A percentile compares a stretch with the other conserved stretches of the same genome.
phyloP scores from a whole-genome alignment of 2,329 filamentous ascomycete genomes.

The Scleromitrula shiraiana region DNA sequence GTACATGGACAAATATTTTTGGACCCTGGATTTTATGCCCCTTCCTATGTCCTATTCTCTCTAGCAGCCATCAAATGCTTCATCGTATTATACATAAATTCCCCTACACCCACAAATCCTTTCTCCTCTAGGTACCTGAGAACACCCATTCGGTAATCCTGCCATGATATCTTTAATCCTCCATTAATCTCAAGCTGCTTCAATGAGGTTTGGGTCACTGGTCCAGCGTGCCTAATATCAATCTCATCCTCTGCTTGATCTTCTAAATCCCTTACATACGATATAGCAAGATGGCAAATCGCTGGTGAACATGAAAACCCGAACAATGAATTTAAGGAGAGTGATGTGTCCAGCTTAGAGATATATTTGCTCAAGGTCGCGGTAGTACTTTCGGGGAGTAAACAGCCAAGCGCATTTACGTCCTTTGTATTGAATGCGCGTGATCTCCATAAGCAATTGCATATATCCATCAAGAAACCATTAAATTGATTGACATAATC shows the following conservation, averaged over 20 bases:
- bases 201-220: conserved; percentile 62
- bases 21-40: background rate
- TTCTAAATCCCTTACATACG: conserved; percentile 48
- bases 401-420: conserved; percentile 47
- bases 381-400: conserved; percentile 38
- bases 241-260: conserved; percentile 41
- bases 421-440: conserved; percentile 61
- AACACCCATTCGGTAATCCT: conserved; percentile 67
- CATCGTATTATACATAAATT: conserved; percentile 75
- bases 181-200: conserved; percentile 53
- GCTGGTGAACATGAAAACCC: conserved; percentile 51
- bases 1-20: background rate
- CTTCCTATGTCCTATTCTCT: background rate
- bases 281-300: conserved; percentile 47
- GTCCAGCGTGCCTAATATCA: conserved; percentile 51
- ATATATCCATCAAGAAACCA: conserved; percentile 77
- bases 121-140: conserved; percentile 57
- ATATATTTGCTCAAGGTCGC: conserved; percentile 43
- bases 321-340: conserved; percentile 44
- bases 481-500: conserved; percentile 66
- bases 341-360: conserved; percentile 37
- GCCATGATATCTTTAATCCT: conserved; percentile 61
- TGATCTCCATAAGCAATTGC: conserved; percentile 74
- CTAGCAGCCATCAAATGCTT: conserved; percentile 52
- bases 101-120: conserved; percentile 57